Conservation (phyloP, 2,329 filamentous ascomycete genomes). For the Calycina marina region DNA sequence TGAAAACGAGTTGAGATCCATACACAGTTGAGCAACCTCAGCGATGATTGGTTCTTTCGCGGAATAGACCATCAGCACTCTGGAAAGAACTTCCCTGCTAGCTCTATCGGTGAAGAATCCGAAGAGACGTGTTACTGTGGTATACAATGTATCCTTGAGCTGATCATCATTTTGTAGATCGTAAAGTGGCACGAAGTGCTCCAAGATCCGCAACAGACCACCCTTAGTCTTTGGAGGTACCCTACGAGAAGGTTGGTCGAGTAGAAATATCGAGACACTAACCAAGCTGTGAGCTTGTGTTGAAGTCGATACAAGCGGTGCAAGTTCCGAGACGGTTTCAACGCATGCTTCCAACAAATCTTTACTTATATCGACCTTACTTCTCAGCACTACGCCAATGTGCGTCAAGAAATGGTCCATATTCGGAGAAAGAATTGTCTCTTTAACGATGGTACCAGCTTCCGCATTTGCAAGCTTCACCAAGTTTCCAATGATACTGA, state of each 20-base stretch:
- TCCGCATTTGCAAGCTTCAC: constrained; percentile 41
- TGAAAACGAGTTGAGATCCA: constrained; percentile 68
- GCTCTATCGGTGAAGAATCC: constrained; percentile 76
- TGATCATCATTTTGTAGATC: constrained; percentile 38
- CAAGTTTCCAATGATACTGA: constrained; percentile 60
- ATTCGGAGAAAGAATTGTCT: constrained; percentile 41
- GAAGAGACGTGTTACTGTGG: constrained; percentile 67
- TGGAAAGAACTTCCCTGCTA: constrained; percentile 60
- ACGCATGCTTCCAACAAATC: constrained; percentile 69
- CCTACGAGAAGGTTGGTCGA: constrained; percentile 70
- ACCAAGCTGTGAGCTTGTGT: constrained; percentile 64
- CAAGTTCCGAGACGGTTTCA: constrained; percentile 61
- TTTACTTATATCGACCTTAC: constrained; percentile 41
- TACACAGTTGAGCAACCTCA: constrained; percentile 55
- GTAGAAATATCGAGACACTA: constrained; percentile 63
- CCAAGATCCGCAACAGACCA: constrained; percentile 62
- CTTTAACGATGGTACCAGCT: constrained; percentile 32
- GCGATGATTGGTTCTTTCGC: constrained; percentile 43
- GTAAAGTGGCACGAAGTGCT: constrained; percentile 62
- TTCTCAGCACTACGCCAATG: constrained; percentile 52
- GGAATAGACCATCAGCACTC: constrained; percentile 59
- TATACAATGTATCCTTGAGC: constrained; percentile 52
- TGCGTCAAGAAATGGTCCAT: constrained; percentile 48
- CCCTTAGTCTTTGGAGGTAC: constrained; percentile 77
- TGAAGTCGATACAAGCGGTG: constrained; percentile 52